These are phyloP conservation scores for Thalassiosira hispida DNA, from an alignment of 352 stramenopile species.

Conservation along the genomic window DNA sequence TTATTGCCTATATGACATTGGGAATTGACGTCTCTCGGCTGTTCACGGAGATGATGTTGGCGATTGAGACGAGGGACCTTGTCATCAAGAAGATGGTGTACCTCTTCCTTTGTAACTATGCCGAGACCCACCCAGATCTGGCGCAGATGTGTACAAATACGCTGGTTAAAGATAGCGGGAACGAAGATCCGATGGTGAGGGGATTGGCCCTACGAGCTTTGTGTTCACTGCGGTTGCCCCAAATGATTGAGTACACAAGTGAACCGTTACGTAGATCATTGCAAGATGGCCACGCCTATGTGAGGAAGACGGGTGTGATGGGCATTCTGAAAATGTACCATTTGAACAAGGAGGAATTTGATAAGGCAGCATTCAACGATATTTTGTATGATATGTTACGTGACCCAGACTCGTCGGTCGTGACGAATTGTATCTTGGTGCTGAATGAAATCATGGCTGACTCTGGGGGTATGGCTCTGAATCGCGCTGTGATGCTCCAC, in stretches of 20 bases:
- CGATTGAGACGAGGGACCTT: constrained; percentile 95
- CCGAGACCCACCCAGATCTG: constrained; percentile 97
- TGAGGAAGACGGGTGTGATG: constrained; percentile 99
- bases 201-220: constrained; percentile 96
- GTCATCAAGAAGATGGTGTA: constrained; percentile 99
- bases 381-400: constrained; percentile 98
- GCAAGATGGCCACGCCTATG: constrained; percentile 95
- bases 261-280: constrained; percentile 91
- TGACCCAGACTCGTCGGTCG: constrained; percentile 96
- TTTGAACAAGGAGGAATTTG: constrained; percentile 88
- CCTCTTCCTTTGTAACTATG: constrained; percentile 99
- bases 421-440: constrained; percentile 96
- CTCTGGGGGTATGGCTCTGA: constrained; percentile 96
- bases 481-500: constrained; percentile 96
- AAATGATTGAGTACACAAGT: constrained; percentile 98
- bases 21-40: constrained; percentile 98
- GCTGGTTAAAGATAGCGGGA: constrained; percentile 97
- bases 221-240: constrained; percentile 94
- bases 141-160: constrained; percentile 99
- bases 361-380: constrained; percentile 94
- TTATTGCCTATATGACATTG: constrained; percentile 99
- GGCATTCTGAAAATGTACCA: constrained; percentile 97
- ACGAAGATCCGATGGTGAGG: constrained; percentile 98
- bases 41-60: constrained; percentile 99
- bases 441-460: constrained; percentile 97